Evolutionary conservation across 2,329 filamentous ascomycete species (phyloP).

Genomic region (Fusarium odoratissimum): DNA sequence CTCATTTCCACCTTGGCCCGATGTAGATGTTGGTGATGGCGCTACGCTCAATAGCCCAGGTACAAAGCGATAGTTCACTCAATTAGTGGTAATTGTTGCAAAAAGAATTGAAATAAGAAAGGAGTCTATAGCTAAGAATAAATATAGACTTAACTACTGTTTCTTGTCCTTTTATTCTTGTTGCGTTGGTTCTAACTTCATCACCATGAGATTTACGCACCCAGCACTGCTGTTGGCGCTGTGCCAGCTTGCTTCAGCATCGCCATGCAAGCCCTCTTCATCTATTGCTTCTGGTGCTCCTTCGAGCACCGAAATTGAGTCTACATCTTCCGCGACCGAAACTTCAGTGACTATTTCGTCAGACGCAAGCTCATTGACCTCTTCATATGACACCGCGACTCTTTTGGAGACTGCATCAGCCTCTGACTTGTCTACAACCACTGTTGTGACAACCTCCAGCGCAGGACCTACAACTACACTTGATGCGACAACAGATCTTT

Average conservation of each 20-base stretch:
- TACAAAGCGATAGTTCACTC: not conserved
- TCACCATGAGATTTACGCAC: not conserved
- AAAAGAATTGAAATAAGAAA: not conserved
- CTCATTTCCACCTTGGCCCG: not conserved
- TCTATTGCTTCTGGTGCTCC: not conserved
- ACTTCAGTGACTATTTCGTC: too few species aligned
- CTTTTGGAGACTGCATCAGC: not conserved
- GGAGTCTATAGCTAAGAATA: not conserved
- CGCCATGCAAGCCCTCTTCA: not conserved
- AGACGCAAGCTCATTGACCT: too few species aligned
- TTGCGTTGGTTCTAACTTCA: not conserved
- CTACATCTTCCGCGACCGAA: rapidly evolving
- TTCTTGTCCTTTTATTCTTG: rapidly evolving
- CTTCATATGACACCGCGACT: too few species aligned
- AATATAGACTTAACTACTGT: not conserved
- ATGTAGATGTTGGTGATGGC: not conserved
- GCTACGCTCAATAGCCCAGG: not conserved
- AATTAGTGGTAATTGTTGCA: not conserved
- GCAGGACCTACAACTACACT: not conserved
- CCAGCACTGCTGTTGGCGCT: not conserved
- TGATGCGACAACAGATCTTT: not conserved
- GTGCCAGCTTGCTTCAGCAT: not conserved
- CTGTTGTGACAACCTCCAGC: too few species aligned
- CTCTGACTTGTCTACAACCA: not conserved
- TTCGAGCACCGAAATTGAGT: not conserved